Evolutionary conservation across 1,284 basidiomycete species (phyloP).

Genomic region (Butyriboletus appendiculatus): DNA sequence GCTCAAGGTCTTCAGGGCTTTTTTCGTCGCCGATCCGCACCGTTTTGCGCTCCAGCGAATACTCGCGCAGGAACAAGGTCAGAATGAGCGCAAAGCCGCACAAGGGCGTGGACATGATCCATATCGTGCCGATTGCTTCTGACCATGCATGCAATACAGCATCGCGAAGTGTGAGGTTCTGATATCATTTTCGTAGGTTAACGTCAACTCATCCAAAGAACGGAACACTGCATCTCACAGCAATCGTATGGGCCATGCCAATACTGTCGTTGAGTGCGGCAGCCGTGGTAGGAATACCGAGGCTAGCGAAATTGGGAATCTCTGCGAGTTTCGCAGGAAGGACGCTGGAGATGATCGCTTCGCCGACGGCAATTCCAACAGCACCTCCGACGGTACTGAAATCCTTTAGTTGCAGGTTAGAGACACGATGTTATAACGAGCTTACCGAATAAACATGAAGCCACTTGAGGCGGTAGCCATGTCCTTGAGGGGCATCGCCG

Average conservation of each 20-base stretch:
- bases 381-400: slow-evolving; percentile 74
- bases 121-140: slow-evolving; percentile 67
- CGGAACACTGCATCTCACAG: slow-evolving; percentile 40
- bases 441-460: slow-evolving; percentile 70
- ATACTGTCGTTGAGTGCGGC: slow-evolving; percentile 60
- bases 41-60: slow-evolving; percentile 61
- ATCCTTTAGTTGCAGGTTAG: neutral
- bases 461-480: slow-evolving; percentile 78
- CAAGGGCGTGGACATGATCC: slow-evolving; percentile 68
- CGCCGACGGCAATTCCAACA: slow-evolving; percentile 71
- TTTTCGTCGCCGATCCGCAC: slow-evolving; percentile 42
- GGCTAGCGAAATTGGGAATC: slow-evolving; percentile 46
- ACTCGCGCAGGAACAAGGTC: slow-evolving; percentile 57
- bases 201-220: neutral
- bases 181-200: neutral
- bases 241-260: slow-evolving; percentile 50
- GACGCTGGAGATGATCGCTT: slow-evolving; percentile 67
- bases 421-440: neutral
- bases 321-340: slow-evolving; percentile 49
- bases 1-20: slow-evolving; percentile 20
- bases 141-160: slow-evolving; percentile 71
- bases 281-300: slow-evolving; percentile 49
- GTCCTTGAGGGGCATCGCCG: slow-evolving; percentile 79
- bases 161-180: slow-evolving; percentile 51
- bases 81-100: slow-evolving; percentile 59